Evolutionary conservation across 2,329 filamentous ascomycete genomes (phyloP), one percentile per base, ranked within the genome.

Genomic region (Exophiala dermatitidis): DNA sequence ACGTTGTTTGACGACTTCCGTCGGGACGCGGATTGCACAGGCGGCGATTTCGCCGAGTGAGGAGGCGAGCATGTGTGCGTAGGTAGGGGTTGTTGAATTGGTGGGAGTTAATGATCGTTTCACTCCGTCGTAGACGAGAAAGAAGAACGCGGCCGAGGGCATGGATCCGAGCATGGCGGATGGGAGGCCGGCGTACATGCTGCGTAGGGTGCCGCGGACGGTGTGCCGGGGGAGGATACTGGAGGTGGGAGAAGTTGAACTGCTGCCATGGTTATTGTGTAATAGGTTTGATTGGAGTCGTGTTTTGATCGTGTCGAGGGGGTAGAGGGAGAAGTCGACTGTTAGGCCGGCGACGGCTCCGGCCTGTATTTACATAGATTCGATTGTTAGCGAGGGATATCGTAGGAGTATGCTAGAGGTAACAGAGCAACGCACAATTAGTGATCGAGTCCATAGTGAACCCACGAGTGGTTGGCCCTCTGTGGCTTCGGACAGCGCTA

Each of bases 301-400:
- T 41, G 94, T 98, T 75, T 98, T 98, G 68, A 98, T 84, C 0
- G 93, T 98, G 79, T 98, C 94, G 77, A 98, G 89, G 0, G 93
- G 93, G 76, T 88, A 98, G 67, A 98, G 88, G 52, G 90, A 90
- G 66, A 95, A 84, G 80, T 98, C 93, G 71, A 97, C 93, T 9
- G 90, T 95, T 45, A 93, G 93, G 67, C 93, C 93, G 62, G 93
- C 93, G 62, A 96, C 76, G 66, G 84, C 93, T 70, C 93, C 93
- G 63, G 93, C 89, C 77, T 85, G 64, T 8, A 38, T 38, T 8
- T 38, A 38, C 19, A 19, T 19, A 19, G 19, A 19, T 19, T 19
- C 19, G 19, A 19, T 19, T 19, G 19, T 19, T 19, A 19, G 19
- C 19, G 19, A 19, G 19, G 19, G 19, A 19, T 19, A 19, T 19